A percentile compares a stretch with the other conserved stretches of the same genome.
phyloP scores from a whole-genome alignment of 257 asterid genomes.

The Plantago elongata region DNA sequence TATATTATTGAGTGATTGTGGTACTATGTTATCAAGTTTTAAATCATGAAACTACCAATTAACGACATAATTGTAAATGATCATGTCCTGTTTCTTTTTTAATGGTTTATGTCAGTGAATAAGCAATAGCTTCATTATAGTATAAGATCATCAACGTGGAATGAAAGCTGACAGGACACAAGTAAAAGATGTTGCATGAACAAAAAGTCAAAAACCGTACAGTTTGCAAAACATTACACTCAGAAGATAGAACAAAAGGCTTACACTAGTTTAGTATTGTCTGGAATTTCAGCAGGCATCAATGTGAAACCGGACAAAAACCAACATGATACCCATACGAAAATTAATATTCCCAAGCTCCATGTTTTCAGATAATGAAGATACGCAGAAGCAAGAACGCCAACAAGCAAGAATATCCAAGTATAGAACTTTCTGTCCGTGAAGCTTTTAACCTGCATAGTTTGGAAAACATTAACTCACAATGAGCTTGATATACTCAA shows the following conservation, averaged over 20 bases:
- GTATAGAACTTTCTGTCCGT: constrained; percentile 77
- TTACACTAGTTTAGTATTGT: constrained; percentile 82
- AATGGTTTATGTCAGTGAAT: constrained; percentile 5
- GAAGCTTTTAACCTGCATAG: constrained; percentile 83
- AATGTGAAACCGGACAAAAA: constrained; percentile 74
- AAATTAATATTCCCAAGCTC: constrained; percentile 53
- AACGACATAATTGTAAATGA: background rate
- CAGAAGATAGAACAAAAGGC: constrained; percentile 20
- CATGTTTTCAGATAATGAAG: constrained; percentile 47
- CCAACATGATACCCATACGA: constrained; percentile 72
- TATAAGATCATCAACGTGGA: background rate
- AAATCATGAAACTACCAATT: background rate
- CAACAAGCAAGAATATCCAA: constrained; percentile 74
- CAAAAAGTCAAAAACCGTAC: background rate
- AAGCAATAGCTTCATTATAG: background rate
- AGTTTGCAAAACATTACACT: background rate
- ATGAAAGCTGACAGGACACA: background rate
- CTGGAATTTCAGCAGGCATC: constrained; percentile 99
- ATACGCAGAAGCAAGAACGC: constrained; percentile 62
- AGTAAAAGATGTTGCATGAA: background rate
- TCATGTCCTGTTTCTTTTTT: background rate
- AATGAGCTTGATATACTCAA: constrained; percentile 18
- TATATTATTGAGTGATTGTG: background rate
- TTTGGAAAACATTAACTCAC: constrained; percentile 11
- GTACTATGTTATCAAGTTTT: background rate